Conservation (phyloP, 2,329 filamentous ascomycete genomes). For the Periglandula ipomoeae region DNA sequence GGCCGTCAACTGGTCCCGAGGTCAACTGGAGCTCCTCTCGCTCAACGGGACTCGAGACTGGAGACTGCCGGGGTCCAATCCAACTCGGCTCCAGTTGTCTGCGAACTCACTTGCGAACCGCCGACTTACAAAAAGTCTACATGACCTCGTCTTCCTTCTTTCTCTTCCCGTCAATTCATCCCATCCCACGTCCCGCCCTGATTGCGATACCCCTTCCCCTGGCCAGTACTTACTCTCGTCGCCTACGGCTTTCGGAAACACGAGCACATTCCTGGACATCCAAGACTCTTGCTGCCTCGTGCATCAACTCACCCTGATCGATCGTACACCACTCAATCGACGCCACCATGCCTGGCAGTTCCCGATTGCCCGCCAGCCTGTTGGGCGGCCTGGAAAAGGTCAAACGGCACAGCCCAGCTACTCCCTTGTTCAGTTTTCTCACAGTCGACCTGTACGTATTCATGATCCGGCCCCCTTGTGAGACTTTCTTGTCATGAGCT, state of each 20-base stretch:
- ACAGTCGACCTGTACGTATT: conserved; percentile 58
- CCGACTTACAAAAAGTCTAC: conserved; percentile 3
- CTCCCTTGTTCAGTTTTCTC: conserved; percentile 48
- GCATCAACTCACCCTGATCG: neutral
- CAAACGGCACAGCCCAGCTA: conserved; percentile 46
- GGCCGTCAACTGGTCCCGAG: no score
- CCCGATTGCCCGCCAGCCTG: conserved; percentile 62
- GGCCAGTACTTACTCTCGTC: neutral
- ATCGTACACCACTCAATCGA: neutral
- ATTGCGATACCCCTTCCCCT: neutral
- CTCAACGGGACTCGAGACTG: no score
- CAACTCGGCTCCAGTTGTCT: no score
- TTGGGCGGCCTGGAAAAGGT: conserved; percentile 56
- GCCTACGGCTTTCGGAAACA: neutral
- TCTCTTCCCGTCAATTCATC: neutral
- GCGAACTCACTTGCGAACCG: neutral
- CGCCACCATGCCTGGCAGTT: conserved; percentile 52
- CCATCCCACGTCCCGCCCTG: neutral
- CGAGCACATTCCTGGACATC: neutral
- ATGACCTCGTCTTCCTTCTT: neutral
- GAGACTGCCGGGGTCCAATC: no score
- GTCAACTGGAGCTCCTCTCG: no score
- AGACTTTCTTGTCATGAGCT: neutral
- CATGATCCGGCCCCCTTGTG: conserved; percentile 2
- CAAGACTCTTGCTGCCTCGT: neutral